These are phyloP conservation scores for Coniochaeta sp. DNA, from an alignment of 2,329 filamentous ascomycete species.

Conservation along the genomic window DNA sequence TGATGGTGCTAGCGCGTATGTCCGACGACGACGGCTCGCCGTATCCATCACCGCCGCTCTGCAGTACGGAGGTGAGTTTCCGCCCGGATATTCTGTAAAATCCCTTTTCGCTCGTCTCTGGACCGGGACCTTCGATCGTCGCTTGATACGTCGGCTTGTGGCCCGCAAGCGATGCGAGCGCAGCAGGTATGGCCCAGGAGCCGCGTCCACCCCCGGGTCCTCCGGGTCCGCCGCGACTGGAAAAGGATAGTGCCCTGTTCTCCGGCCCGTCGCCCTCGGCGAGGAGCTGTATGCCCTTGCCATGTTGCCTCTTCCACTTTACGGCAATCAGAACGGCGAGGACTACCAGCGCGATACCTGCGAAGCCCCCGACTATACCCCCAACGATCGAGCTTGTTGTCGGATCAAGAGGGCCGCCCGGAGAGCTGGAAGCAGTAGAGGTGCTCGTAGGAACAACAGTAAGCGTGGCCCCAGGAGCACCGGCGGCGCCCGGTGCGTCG, in stretches of 20 bases:
- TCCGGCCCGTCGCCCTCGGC: slow-evolving; percentile 27
- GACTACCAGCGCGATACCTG: slow-evolving; percentile 49
- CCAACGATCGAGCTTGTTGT: slow-evolving; percentile 22
- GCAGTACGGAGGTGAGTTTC: slow-evolving; percentile 56
- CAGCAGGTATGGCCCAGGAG: slow-evolving; percentile 34
- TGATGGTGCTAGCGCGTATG: slow-evolving; percentile 30
- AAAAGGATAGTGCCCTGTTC: slow-evolving; percentile 12
- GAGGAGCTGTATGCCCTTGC: slow-evolving; percentile 33
- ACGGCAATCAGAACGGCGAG: slow-evolving; percentile 46
- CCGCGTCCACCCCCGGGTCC: slow-evolving; percentile 11
- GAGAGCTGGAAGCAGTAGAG: slow-evolving; percentile 12
- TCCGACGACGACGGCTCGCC: slow-evolving; percentile 32
- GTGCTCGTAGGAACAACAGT: slow-evolving; percentile 15
- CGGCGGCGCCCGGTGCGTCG: background rate
- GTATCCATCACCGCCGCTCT: slow-evolving; percentile 57
- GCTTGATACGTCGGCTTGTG: slow-evolving; percentile 9
- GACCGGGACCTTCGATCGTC: slow-evolving; percentile 17
- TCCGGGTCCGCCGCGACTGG: slow-evolving; percentile 9
- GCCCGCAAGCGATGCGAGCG: slow-evolving; percentile 14
- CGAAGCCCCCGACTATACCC: slow-evolving; percentile 46
- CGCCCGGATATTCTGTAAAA: slow-evolving; percentile 60
- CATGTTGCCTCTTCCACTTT: slow-evolving; percentile 43
- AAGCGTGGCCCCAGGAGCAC: background rate
- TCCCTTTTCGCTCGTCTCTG: slow-evolving; percentile 42
- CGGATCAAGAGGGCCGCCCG: slow-evolving; percentile 15